A percentile compares a stretch with the other conserved stretches of the same genome.
Evolutionary conservation across 257 asterid species (phyloP).

Genomic region (Apocynum venetum): DNA sequence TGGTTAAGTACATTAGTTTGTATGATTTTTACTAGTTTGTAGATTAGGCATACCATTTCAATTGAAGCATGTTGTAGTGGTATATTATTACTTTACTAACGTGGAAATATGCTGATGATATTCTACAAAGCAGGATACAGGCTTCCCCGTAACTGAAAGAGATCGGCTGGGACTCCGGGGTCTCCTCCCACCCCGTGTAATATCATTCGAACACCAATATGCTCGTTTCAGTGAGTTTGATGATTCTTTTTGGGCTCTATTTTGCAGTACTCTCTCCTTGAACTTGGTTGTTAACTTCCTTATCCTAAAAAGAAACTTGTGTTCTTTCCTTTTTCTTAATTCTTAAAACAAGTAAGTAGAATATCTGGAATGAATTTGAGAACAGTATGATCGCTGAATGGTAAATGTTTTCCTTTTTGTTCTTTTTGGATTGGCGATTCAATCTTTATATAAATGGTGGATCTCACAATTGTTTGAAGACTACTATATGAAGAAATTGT

Average conservation of each 20-base stretch:
- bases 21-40: neutral
- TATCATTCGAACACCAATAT: slow-evolving; percentile 96
- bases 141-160: slow-evolving; percentile 91
- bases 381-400: neutral
- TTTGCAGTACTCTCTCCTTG: neutral
- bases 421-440: neutral
- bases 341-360: neutral
- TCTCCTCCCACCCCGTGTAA: slow-evolving; percentile 97
- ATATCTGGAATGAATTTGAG: neutral
- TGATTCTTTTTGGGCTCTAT: slow-evolving; percentile 8
- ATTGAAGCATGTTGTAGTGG: neutral
- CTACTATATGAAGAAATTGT: neutral
- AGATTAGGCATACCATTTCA: neutral
- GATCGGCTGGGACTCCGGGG: slow-evolving; percentile 97
- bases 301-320: neutral
- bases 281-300: slow-evolving; percentile 2
- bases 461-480: neutral
- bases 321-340: neutral
- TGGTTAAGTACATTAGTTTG: neutral
- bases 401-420: neutral
- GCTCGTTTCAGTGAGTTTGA: slow-evolving; percentile 83
- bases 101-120: slow-evolving; percentile 14
- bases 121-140: slow-evolving; percentile 75
- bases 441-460: neutral
- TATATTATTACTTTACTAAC: neutral